A percentile compares a stretch with the other conserved stretches of the same genome.
Conservation (phyloP, 257 asterid genomes). For the Misopates orontium region DNA sequence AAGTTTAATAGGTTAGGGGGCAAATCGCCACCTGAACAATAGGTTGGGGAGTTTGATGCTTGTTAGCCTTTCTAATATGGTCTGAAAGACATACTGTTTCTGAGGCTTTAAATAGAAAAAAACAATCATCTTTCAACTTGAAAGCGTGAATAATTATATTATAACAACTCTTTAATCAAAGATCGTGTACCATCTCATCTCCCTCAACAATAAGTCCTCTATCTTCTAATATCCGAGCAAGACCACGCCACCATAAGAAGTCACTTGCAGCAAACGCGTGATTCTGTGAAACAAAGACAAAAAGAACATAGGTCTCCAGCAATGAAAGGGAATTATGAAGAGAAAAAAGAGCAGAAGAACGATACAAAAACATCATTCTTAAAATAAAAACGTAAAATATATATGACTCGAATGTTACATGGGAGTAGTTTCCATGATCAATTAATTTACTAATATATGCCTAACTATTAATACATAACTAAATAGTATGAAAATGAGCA, state of each 20-base stretch:
- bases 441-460: neutral
- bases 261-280: slow-evolving; percentile 55
- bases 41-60: too few species aligned
- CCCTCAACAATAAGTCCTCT: slow-evolving; percentile 61
- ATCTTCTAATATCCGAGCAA: slow-evolving; percentile 66
- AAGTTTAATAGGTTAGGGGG: too few species aligned
- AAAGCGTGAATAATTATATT: slow-evolving; percentile 13
- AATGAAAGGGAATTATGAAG: slow-evolving; percentile 1
- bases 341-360: slow-evolving; percentile 15
- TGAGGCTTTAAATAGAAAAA: slow-evolving; percentile 2
- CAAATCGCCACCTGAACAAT: too few species aligned
- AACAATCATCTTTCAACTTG: slow-evolving; percentile 2
- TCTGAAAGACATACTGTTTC: neutral
- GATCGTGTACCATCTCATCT: slow-evolving; percentile 59
- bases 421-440: neutral
- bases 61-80: too few species aligned
- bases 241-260: slow-evolving; percentile 76
- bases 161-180: slow-evolving; percentile 5
- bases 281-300: slow-evolving; percentile 41
- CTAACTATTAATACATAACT: neutral
- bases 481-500: neutral
- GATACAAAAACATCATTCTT: neutral
- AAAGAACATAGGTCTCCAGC: slow-evolving; percentile 8
- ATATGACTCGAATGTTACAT: neutral
- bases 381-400: slow-evolving; percentile 7